These are phyloP conservation scores for Mycogone perniciosa DNA, from an alignment of 2,329 filamentous ascomycete species.

Conservation along the genomic window DNA sequence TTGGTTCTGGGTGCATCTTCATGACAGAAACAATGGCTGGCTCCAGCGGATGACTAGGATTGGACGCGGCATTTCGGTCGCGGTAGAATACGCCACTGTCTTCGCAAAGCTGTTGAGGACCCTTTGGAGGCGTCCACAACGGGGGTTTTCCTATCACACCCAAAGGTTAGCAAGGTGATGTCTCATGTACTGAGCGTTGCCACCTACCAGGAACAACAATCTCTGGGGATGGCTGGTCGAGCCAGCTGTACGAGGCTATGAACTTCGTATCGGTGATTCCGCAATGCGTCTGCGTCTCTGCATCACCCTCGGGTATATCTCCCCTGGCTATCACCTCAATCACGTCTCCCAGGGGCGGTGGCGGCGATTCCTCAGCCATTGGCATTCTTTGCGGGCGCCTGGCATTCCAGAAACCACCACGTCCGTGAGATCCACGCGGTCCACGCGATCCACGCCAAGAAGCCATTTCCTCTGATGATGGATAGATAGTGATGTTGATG, in stretches of 20 bases:
- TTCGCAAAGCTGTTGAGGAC: slow-evolving; percentile 23
- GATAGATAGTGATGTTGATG: no score
- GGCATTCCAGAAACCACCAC: not conserved
- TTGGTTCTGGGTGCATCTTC: slow-evolving; percentile 16
- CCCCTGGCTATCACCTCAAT: slow-evolving; percentile 17
- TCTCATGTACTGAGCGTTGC: not conserved
- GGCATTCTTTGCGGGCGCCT: not conserved
- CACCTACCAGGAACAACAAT: slow-evolving; percentile 38
- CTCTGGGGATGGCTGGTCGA: slow-evolving; percentile 32
- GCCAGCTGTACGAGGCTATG: slow-evolving; percentile 46
- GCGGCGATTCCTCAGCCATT: slow-evolving; percentile 5
- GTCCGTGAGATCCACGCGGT: not conserved
- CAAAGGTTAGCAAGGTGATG: not conserved
- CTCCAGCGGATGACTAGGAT: slow-evolving; percentile 44
- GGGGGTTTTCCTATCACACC: slow-evolving; percentile 22
- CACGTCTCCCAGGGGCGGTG: slow-evolving; percentile 19
- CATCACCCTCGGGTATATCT: not conserved
- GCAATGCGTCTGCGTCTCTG: not conserved
- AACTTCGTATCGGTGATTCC: slow-evolving; percentile 32
- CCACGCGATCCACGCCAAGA: not conserved
- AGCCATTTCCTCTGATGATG: not conserved
- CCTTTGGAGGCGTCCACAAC: slow-evolving; percentile 29
- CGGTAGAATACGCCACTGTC: slow-evolving; percentile 47
- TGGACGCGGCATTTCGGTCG: slow-evolving; percentile 48
- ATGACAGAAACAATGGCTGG: slow-evolving; percentile 39